Evolutionary conservation across 176 grass and related monocot genomes (phyloP).

Genomic region (Triticum timopheevii): DNA sequence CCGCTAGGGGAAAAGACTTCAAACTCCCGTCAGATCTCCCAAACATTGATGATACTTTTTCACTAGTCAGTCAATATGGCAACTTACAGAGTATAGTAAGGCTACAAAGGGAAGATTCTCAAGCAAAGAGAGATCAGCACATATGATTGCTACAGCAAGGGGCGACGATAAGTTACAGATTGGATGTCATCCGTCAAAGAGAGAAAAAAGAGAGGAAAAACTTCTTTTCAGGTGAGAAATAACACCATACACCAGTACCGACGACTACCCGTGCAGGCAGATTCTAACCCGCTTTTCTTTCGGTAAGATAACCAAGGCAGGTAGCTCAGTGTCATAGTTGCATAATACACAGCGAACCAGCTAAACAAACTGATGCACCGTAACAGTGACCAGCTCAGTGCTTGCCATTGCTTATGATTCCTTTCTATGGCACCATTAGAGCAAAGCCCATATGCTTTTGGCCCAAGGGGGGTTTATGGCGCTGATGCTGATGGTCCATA

Average conservation of each 20-base stretch:
- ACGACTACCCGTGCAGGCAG: not conserved
- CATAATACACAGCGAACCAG: constrained; percentile 39
- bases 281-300: constrained; percentile 32
- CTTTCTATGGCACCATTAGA: constrained; percentile 22
- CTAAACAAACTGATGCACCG: constrained; percentile 38
- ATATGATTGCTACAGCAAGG: constrained; percentile 1
- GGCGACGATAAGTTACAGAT: constrained; percentile 28
- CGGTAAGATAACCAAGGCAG: constrained; percentile 27
- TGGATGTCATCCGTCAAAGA: constrained; percentile 9
- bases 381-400: constrained; percentile 36
- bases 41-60: constrained; percentile 15
- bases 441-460: constrained; percentile 26
- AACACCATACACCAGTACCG: not conserved
- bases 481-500: constrained; percentile 24
- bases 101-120: constrained; percentile 25
- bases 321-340: constrained; percentile 22
- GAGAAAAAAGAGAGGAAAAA: constrained; percentile 8
- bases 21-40: too few relatives aligned
- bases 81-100: constrained; percentile 17
- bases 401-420: constrained; percentile 24
- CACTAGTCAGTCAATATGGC: constrained; percentile 27
- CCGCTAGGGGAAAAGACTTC: too few relatives aligned
- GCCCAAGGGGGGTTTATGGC: constrained; percentile 1
- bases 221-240: constrained; percentile 33
- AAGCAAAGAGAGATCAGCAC: constrained; percentile 18